phyloP scores from a whole-genome alignment of 805 yeast genomes.

The Yamadazyma olivae region DNA sequence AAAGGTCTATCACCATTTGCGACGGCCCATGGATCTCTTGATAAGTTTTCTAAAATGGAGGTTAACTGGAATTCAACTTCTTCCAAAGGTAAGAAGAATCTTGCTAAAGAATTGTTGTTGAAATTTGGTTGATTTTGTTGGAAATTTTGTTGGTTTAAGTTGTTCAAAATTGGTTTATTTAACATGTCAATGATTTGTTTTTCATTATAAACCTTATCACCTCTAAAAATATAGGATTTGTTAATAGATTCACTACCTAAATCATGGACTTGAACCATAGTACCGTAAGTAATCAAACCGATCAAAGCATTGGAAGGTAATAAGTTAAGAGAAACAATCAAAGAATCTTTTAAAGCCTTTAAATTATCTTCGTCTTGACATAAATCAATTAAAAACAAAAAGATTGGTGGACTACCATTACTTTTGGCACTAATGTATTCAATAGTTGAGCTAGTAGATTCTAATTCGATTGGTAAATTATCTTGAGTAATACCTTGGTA shows the following conservation, averaged over 20 bases:
- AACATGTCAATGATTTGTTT: constrained; percentile 36
- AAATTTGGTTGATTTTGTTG: constrained; percentile 5
- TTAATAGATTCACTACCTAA: constrained; percentile 30
- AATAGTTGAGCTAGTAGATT: constrained; percentile 43
- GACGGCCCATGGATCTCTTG: constrained; percentile 80
- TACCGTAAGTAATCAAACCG: constrained; percentile 59
- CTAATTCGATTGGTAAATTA: constrained; percentile 30
- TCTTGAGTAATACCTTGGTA: constrained; percentile 17
- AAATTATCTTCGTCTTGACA: constrained; percentile 50
- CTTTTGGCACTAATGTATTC: constrained; percentile 46
- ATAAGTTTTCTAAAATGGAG: constrained; percentile 47
- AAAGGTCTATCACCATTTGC: constrained; percentile 49
- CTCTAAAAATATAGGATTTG: constrained; percentile 50
- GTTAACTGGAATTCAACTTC: constrained; percentile 51
- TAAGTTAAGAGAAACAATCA: constrained; percentile 37
- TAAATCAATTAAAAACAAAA: constrained; percentile 55
- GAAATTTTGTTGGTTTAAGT: constrained; percentile 3
- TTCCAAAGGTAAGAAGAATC: constrained; percentile 47
- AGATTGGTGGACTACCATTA: constrained; percentile 45
- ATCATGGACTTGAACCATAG: constrained; percentile 58
- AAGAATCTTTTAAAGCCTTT: constrained; percentile 48
- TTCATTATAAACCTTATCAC: constrained; percentile 47
- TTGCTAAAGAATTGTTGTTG: constrained; percentile 12
- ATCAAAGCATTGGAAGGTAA: constrained; percentile 55
- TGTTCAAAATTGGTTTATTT: constrained; percentile 11